phyloP scores from a whole-genome alignment of 2,329 filamentous ascomycete genomes.

The Sodiomyces alkalinus region DNA sequence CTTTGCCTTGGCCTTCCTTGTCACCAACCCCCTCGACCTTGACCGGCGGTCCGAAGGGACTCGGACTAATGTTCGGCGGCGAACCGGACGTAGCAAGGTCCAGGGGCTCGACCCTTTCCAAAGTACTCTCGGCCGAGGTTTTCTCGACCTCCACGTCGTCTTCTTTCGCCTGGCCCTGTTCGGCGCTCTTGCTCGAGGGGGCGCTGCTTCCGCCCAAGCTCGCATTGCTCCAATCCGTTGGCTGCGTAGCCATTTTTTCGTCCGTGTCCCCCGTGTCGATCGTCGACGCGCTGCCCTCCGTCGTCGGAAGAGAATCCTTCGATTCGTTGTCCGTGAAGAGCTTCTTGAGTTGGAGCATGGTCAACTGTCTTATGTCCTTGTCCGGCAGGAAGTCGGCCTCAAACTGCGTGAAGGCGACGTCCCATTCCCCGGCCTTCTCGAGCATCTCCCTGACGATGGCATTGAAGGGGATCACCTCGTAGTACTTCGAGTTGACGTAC shows the following conservation, averaged over 20 bases:
- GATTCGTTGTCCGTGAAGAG: slow-evolving; percentile 88
- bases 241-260: slow-evolving; percentile 27
- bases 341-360: slow-evolving; percentile 82
- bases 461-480: slow-evolving; percentile 91
- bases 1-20: no score
- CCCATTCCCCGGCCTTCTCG: slow-evolving; percentile 88
- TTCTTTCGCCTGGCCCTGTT: slow-evolving; percentile 8
- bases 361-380: slow-evolving; percentile 86
- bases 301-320: slow-evolving; percentile 55
- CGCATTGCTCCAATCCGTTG: slow-evolving; percentile 21
- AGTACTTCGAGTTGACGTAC: slow-evolving; percentile 89
- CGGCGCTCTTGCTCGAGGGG: not conserved
- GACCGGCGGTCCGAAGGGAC: no score
- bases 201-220: slow-evolving; percentile 1
- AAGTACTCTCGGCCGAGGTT: slow-evolving; percentile 16
- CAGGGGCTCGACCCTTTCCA: slow-evolving; percentile 32
- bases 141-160: slow-evolving; percentile 14
- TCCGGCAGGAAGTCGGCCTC: slow-evolving; percentile 91
- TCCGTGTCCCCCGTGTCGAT: slow-evolving; percentile 33
- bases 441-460: slow-evolving; percentile 77
- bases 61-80: no score
- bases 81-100: slow-evolving; percentile 30
- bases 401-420: slow-evolving; percentile 76
- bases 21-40: no score
- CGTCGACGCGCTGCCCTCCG: slow-evolving; percentile 48